phyloP scores from a whole-genome alignment of 768 basidiomycete species.

The Pleurotus djamor region DNA sequence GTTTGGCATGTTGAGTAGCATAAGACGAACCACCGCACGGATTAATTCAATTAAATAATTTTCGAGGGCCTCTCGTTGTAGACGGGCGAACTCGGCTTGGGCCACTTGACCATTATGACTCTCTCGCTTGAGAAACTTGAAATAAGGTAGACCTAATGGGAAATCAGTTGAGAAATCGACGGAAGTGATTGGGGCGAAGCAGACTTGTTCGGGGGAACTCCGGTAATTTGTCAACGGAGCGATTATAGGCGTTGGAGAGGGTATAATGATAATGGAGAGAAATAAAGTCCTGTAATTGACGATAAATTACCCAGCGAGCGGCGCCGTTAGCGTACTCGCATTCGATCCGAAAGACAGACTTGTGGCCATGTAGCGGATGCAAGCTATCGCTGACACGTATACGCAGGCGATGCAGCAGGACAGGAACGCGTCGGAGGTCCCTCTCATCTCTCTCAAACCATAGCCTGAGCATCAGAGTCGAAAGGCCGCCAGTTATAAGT shows the following conservation, averaged over 20 bases:
- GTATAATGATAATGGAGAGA: constrained; percentile 89
- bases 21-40: constrained; percentile 84
- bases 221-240: constrained; percentile 74
- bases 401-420: constrained; percentile 76
- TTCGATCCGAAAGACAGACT: constrained; percentile 87
- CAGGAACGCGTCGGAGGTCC: constrained; percentile 75
- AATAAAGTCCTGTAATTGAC: constrained; percentile 89
- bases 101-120: constrained; percentile 48
- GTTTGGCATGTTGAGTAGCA: too few species aligned
- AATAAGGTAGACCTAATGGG: constrained; percentile 83
- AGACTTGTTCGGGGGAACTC: constrained; percentile 93
- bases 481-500: constrained; percentile 76
- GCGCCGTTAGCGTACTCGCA: constrained; percentile 96
- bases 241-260: constrained; percentile 77
- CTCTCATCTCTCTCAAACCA: constrained; percentile 90
- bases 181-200: too few species aligned
- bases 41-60: constrained; percentile 87
- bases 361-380: constrained; percentile 72
- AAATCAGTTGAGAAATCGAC: too few species aligned
- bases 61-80: constrained; percentile 83
- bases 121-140: constrained; percentile 79
- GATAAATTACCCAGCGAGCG: constrained; percentile 92
- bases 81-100: constrained; percentile 73
- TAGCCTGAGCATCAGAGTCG: constrained; percentile 73
- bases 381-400: constrained; percentile 86